phyloP scores from a whole-genome alignment of 768 basidiomycete species.

The Leccinum aurantiacum region DNA sequence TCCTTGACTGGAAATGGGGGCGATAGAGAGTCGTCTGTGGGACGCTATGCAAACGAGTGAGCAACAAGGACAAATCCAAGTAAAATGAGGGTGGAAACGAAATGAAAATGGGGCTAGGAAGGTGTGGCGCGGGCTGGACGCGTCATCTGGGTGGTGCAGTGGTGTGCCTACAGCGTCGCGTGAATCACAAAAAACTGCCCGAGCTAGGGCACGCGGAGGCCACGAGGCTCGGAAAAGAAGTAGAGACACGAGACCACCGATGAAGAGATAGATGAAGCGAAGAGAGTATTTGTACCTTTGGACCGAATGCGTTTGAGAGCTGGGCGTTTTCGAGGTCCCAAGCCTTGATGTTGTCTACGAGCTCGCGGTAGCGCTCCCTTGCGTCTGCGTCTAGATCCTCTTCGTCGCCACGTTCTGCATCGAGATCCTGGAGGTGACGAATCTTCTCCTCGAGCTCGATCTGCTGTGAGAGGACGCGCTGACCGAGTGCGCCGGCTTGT shows the following conservation, averaged over 20 bases:
- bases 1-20: conserved; percentile 48
- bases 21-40: conserved; percentile 48
- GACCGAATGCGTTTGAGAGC: conserved; percentile 66
- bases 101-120: conserved; percentile 1
- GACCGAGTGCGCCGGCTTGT: conserved; percentile 88
- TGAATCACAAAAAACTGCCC: not conserved
- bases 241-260: not conserved
- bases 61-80: not conserved
- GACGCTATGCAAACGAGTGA: conserved; percentile 35
- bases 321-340: conserved; percentile 84
- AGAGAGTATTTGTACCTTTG: conserved; percentile 48
- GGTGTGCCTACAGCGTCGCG: not conserved
- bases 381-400: conserved; percentile 65
- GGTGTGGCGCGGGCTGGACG: not conserved
- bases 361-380: conserved; percentile 72
- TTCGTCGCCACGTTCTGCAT: conserved; percentile 61
- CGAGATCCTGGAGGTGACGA: conserved; percentile 71
- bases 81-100: not conserved
- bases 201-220: conserved; percentile 5
- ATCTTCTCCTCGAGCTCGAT: conserved; percentile 91
- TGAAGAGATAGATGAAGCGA: not conserved
- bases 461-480: conserved; percentile 90
- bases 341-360: conserved; percentile 67
- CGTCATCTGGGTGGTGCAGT: not conserved
- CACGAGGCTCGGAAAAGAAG: conserved; percentile 17